These are phyloP conservation scores for Ascochyta clinopodiicola DNA, from an alignment of 2,329 filamentous ascomycete genomes.

Conservation along the genomic window DNA sequence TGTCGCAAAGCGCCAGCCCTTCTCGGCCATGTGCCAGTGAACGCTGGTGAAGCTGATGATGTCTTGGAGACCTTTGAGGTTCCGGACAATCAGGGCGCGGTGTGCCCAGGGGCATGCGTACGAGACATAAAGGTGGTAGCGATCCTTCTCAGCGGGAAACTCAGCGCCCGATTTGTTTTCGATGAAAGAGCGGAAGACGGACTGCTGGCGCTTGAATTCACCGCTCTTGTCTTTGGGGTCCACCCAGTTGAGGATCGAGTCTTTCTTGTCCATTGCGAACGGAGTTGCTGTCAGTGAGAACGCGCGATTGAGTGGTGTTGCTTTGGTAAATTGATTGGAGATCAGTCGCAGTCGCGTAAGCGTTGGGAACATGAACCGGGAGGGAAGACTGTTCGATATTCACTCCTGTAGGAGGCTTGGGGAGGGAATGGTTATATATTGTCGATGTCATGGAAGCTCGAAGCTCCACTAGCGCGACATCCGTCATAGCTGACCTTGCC, in stretches of 20 bases:
- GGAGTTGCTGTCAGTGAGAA: constrained; percentile 20
- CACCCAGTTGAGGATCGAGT: constrained; percentile 81
- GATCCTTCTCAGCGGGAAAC: constrained; percentile 83
- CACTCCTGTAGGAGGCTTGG: neutral
- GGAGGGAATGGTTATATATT: constrained; percentile 24
- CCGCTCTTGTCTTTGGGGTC: constrained; percentile 76
- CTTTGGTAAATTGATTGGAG: constrained; percentile 19
- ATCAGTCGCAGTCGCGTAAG: constrained; percentile 23
- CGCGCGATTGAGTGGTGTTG: constrained; percentile 12
- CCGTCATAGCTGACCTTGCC: constrained; percentile 29
- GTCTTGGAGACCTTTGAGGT: constrained; percentile 90
- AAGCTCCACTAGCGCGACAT: constrained; percentile 19
- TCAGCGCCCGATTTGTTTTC: constrained; percentile 72
- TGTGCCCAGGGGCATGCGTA: constrained; percentile 96
- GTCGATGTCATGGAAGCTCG: constrained; percentile 28
- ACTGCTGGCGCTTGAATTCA: constrained; percentile 90
- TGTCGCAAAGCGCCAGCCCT: constrained; percentile 83
- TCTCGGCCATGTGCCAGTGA: constrained; percentile 84
- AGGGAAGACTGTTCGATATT: neutral
- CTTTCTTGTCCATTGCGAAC: constrained; percentile 33
- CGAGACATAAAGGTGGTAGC: constrained; percentile 94
- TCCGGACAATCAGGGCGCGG: constrained; percentile 83
- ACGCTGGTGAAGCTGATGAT: constrained; percentile 81
- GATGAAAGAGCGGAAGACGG: constrained; percentile 82
- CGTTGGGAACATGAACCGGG: constrained; percentile 27